Conservation (phyloP, 2,329 filamentous ascomycete species). For the Metarhizium guizhouense region DNA sequence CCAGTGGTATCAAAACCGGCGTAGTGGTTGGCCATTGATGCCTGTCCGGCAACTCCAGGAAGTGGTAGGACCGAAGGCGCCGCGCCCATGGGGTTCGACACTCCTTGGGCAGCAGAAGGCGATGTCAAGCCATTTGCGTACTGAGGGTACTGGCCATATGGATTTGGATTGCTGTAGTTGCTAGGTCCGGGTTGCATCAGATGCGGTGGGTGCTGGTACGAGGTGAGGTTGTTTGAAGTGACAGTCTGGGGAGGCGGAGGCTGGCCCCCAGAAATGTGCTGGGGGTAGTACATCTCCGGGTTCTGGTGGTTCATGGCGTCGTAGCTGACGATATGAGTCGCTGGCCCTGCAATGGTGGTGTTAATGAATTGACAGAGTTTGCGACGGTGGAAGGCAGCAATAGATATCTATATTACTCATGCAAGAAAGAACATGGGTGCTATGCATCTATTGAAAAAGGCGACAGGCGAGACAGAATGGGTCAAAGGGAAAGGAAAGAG, state of each 20-base stretch:
- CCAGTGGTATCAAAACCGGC: conserved; percentile 71
- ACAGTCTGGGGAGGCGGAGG: conserved; percentile 67
- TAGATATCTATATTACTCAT: neutral
- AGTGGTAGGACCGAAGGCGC: conserved; percentile 56
- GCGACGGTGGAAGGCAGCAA: conserved; percentile 47
- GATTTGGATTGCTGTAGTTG: conserved; percentile 55
- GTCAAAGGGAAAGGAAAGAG: neutral
- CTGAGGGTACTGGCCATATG: conserved; percentile 55
- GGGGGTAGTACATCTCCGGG: conserved; percentile 75
- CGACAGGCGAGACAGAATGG: neutral
- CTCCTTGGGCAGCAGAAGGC: conserved; percentile 60
- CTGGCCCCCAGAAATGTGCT: conserved; percentile 71
- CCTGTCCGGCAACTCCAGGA: conserved; percentile 47
- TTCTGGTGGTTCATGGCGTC: conserved; percentile 46
- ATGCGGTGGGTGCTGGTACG: conserved; percentile 72
- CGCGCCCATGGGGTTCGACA: conserved; percentile 60
- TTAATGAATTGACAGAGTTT: conserved; percentile 49
- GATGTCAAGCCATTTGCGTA: conserved; percentile 73
- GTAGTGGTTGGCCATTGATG: conserved; percentile 47
- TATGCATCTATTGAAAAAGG: neutral
- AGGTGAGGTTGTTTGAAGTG: conserved; percentile 61
- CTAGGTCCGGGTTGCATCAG: conserved; percentile 63
- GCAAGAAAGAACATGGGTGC: neutral
- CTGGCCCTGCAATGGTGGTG: conserved; percentile 21
- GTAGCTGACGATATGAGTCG: conserved; percentile 22